A percentile compares a stretch with the other conserved stretches of the same genome.
phyloP scores from a whole-genome alignment of 306 rosid genomes.

The Rubus parviflorus region DNA sequence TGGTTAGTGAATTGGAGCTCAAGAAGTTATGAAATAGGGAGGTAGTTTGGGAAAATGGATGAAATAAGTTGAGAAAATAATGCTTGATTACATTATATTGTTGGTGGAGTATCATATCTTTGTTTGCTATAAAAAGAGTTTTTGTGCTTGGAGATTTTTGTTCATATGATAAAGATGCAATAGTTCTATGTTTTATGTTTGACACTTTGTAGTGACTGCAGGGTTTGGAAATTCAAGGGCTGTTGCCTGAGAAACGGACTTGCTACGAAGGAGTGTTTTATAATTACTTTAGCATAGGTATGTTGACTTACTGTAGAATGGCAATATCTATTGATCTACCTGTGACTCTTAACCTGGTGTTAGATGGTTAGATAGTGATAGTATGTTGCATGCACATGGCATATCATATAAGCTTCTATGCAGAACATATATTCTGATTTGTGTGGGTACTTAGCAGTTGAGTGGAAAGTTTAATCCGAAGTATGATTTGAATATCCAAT shows the following conservation, averaged over 20 bases:
- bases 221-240: slow-evolving; percentile 75
- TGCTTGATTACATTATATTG: neutral
- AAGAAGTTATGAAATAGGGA: neutral
- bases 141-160: slow-evolving; percentile 4
- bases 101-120: neutral
- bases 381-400: neutral
- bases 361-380: neutral
- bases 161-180: neutral
- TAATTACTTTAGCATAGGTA: slow-evolving; percentile 97
- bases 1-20: neutral
- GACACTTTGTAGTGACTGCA: slow-evolving; percentile 38
- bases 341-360: slow-evolving; percentile 17
- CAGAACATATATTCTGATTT: neutral
- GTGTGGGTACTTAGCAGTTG: neutral
- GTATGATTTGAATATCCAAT: neutral
- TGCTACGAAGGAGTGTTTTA: slow-evolving; percentile 89
- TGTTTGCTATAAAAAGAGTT: neutral
- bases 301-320: slow-evolving; percentile 18
- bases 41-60: neutral
- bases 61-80: neutral
- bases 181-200: slow-evolving; percentile 15
- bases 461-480: neutral
- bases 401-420: neutral
- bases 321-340: slow-evolving; percentile 1
- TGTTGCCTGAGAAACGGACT: slow-evolving; percentile 57